Base-by-base conservation (phyloP, 176 grass and related monocot genomes). In the Triticum dicoccoides region DNA sequence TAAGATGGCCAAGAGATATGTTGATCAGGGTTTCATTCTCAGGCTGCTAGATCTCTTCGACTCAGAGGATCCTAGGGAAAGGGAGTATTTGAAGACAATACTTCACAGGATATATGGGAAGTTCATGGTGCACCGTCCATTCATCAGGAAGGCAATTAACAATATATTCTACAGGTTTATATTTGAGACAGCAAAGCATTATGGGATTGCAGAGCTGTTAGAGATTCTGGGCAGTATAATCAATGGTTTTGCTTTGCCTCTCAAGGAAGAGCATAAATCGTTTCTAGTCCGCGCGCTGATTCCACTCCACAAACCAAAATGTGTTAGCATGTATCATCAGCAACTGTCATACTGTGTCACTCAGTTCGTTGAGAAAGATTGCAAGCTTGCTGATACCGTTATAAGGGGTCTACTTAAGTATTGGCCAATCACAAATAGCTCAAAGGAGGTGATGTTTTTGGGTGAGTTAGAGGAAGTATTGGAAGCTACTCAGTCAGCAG, bases 361-460 rank as follows among this genome's bases (percentile, higher is more conserved):
- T 71, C 92, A 94, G 63, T 94, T 94, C 21, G 90, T 94, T 70
- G 92, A 92, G 79, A 94, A 94, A 80, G 92, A 94, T 33, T 94
- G 87, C 78, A 94, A 94, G 92, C 92, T 94, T 90, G 85, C 90
- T 47, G 90, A 94, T 86, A 91, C 84, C 82, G 92, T 94, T 61
- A 94, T 94, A 73, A 88, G 92, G 54, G 92, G 92, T 65, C 80
- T 94, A 78, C 86, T 92, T 21, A 94, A 94, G 83, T 94, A 88
- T 85, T 94, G 92, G 92, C 92, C 92, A 62, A 89, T 94, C 34
- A 94, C 92, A 2, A 94, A 94, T 88, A 94, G 92, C 44, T 85
- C 92, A 29, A 94, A 94, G 87, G 92, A 94, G 86, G 92, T 94
- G 25, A 88, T 92, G 92, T 92, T 94, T 89, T 83, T 94, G 90